Conservation (phyloP, 106 monocot species). For the Dendrobium huoshanense region DNA sequence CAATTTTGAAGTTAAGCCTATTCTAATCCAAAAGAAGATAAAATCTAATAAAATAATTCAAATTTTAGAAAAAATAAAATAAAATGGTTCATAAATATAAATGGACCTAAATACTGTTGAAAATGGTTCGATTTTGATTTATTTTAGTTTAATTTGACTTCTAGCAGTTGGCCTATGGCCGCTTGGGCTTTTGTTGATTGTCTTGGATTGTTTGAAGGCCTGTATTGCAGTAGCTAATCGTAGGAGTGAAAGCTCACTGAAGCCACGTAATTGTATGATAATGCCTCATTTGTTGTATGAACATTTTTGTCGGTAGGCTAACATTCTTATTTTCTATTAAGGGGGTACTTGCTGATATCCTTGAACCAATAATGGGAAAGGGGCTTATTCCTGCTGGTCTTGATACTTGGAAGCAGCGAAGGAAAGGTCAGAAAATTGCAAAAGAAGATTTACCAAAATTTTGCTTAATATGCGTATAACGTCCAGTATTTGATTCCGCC, state of each 20-base stretch:
- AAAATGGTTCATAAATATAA: too few species aligned
- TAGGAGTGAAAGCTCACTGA: neutral
- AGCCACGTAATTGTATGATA: neutral
- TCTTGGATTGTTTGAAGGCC: too few species aligned
- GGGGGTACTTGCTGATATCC: slow-evolving; percentile 98
- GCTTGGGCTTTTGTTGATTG: too few species aligned
- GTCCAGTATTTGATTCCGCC: neutral
- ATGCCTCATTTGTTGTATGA: neutral
- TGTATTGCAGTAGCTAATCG: too few species aligned
- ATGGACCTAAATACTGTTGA: too few species aligned
- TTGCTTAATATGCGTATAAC: neutral
- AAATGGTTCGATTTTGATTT: too few species aligned
- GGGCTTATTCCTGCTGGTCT: slow-evolving; percentile 99
- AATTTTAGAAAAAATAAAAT: too few species aligned
- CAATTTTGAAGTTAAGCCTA: too few species aligned
- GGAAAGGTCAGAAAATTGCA: slow-evolving; percentile 68
- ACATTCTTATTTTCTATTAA: slow-evolving; percentile 20
- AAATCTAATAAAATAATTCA: too few species aligned
- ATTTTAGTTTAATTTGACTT: too few species aligned
- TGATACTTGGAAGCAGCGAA: slow-evolving; percentile 89
- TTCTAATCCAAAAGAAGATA: too few species aligned
- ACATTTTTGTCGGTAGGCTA: neutral
- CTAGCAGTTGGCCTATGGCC: too few species aligned
- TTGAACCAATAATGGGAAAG: slow-evolving; percentile 99
- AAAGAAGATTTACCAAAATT: neutral